Conservation (phyloP, 352 stramenopile species). For the Phytophthora fragariae region DNA sequence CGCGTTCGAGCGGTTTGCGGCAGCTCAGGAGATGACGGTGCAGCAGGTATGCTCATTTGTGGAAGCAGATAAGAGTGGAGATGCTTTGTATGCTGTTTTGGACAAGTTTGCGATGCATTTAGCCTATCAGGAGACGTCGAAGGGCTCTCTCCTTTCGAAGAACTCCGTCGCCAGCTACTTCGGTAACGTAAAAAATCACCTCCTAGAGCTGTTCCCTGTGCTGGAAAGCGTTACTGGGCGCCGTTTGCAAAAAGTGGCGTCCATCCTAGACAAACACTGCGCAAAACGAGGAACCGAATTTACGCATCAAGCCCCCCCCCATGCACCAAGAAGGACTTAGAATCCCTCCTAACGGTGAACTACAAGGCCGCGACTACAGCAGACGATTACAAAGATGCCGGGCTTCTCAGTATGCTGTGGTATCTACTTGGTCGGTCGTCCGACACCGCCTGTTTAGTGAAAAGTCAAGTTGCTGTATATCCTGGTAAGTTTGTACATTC, state of each 20-base stretch:
- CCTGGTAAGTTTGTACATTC: background rate
- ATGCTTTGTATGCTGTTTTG: background rate
- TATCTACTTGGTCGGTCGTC: background rate
- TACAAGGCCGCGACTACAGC: background rate
- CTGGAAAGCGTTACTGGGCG: background rate
- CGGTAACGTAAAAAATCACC: background rate
- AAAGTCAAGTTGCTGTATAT: background rate
- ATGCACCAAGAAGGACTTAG: background rate
- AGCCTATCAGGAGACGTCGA: background rate
- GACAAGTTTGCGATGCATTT: background rate
- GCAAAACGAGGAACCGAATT: background rate
- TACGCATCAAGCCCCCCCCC: background rate
- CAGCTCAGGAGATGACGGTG: background rate
- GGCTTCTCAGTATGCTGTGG: background rate
- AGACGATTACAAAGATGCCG: background rate
- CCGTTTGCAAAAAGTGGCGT: background rate
- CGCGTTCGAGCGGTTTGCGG: background rate
- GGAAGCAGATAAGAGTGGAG: background rate
- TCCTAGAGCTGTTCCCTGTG: background rate
- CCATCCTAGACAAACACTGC: background rate
- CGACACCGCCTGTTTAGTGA: background rate
- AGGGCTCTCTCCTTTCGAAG: background rate
- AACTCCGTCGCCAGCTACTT: background rate
- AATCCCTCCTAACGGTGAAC: background rate
- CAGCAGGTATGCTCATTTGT: background rate